A percentile compares a stretch with the other conserved stretches of the same genome.
Evolutionary conservation across 306 rosid species (phyloP).

Genomic region (Lithocarpus polystachyus): DNA sequence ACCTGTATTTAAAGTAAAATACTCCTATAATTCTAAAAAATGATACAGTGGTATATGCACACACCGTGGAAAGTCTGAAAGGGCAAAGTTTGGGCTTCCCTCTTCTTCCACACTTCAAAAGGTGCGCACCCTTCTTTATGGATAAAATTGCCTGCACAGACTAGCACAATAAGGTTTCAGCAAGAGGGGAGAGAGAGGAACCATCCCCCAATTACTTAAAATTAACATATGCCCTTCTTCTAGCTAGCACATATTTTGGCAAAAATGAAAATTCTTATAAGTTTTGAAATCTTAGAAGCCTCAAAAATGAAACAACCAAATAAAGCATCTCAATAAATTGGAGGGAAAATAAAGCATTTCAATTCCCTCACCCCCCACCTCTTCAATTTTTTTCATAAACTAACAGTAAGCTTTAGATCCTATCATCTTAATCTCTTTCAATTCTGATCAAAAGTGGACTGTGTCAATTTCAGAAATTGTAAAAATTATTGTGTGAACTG

Average conservation of each 20-base stretch:
- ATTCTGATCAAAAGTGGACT: background rate
- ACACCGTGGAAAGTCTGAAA: conserved; percentile 77
- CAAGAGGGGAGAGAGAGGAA: conserved; percentile 1
- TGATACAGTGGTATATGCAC: conserved; percentile 1
- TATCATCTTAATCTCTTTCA: background rate
- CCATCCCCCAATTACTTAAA: background rate
- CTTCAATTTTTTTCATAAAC: background rate
- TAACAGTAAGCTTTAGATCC: background rate
- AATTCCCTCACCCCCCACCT: background rate
- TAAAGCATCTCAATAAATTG: background rate
- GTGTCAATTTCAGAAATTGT: background rate
- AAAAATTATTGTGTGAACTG: background rate
- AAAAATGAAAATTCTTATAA: background rate
- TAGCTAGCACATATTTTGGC: background rate
- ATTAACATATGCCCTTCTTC: background rate
- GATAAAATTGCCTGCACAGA: conserved; percentile 72
- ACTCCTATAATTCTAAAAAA: background rate
- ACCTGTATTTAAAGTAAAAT: background rate
- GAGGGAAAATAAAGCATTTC: background rate
- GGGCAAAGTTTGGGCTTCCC: conserved; percentile 85
- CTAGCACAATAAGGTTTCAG: conserved; percentile 18
- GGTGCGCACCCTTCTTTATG: conserved; percentile 79
- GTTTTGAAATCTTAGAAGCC: background rate
- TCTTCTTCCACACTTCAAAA: conserved; percentile 67
- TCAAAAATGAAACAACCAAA: background rate